Base-by-base conservation (phyloP, 345 rosid species). In the Aegle marmelos region DNA sequence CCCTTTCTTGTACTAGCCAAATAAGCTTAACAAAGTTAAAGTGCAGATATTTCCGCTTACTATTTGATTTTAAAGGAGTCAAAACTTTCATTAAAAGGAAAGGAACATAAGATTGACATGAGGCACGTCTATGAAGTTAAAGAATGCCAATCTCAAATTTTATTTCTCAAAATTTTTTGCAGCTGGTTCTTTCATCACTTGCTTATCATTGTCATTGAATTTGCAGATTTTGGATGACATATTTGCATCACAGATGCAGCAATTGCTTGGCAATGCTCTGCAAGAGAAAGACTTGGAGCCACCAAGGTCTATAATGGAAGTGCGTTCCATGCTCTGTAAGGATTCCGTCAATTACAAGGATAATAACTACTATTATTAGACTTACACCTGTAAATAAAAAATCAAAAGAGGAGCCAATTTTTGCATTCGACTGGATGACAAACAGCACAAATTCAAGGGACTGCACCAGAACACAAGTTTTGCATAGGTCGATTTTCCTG, bases 181-280 rank as follows among this genome's bases (percentile, higher is more conserved):
- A 6, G 0, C 27, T 25, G 21, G 2, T 73, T 16, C 17, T 13
- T 17, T 73, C 7, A 72, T 57, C 14, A 24, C 68, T 70, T 48
- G 10, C 75, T 31, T 67, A 1, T 14, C 33, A 1, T 21, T 5
- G 28, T 63, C 27, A 22, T 54, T 11, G 61, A 57, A 67, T 48
- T 27, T 79, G 83, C 87, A 96, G 99, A 88, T 96, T 31, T 74
- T 94, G 87, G 98, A 96, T 73, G 98, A 96, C 66, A 86, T 92
- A 22, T 96, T 92, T 72, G 91, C 82, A 21, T 89, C 97, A 27
- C 91, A 90, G 59, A 91, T 96, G 97, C 98, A 96, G 84, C 87
- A 89, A 77, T 83, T 92, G 78, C 91, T 96, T n/a, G 99, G 98
- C 64, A 92, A 94, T 61, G 86, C 88, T 3, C 75, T 96, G 24